Evolutionary conservation across 371 early-diverging fungal species (phyloP).

Genomic region (Syncephalastrum contaminatum): DNA sequence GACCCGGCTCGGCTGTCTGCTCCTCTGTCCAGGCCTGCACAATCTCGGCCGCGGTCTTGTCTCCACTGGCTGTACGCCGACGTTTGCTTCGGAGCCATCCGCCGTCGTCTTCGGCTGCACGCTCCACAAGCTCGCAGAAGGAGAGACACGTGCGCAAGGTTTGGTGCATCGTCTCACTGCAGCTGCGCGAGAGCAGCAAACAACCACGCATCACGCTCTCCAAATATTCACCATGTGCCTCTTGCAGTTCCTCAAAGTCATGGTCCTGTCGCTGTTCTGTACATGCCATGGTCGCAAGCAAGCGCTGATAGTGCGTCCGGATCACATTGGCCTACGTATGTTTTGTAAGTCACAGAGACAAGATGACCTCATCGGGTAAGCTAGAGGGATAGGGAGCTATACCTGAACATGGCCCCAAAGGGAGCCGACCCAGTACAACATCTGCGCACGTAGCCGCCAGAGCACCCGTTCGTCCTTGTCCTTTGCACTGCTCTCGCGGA

Average conservation of each 20-base stretch:
- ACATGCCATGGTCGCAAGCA: conserved; percentile 22
- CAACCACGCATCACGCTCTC: conserved; percentile 50
- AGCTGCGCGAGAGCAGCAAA: conserved; percentile 39
- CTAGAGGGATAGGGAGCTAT: conserved; percentile 2
- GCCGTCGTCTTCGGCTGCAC: conserved; percentile 26
- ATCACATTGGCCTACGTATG: conserved; percentile 64
- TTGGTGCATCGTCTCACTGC: conserved; percentile 29
- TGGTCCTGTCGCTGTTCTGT: conserved; percentile 5
- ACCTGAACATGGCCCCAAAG: conserved; percentile 82
- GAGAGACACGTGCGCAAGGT: conserved; percentile 37
- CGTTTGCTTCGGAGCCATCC: conserved; percentile 24
- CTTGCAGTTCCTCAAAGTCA: conserved; percentile 61
- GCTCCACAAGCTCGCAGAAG: conserved; percentile 40
- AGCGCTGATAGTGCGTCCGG: conserved; percentile 30
- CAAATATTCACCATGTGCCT: conserved; percentile 50
- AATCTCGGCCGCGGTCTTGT: conserved; percentile 40
- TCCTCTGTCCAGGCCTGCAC: conserved; percentile 34
- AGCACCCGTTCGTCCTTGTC: conserved; percentile 29
- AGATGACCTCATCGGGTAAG: no score
- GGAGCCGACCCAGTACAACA: conserved; percentile 74
- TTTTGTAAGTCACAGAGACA: not conserved
- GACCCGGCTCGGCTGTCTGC: conserved; percentile 7
- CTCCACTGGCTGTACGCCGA: conserved; percentile 9
- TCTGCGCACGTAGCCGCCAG: conserved; percentile 57
- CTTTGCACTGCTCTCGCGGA: conserved; percentile 15